phyloP scores from a whole-genome alignment of 805 yeast genomes.

The Teunomyces aglyptinius region DNA sequence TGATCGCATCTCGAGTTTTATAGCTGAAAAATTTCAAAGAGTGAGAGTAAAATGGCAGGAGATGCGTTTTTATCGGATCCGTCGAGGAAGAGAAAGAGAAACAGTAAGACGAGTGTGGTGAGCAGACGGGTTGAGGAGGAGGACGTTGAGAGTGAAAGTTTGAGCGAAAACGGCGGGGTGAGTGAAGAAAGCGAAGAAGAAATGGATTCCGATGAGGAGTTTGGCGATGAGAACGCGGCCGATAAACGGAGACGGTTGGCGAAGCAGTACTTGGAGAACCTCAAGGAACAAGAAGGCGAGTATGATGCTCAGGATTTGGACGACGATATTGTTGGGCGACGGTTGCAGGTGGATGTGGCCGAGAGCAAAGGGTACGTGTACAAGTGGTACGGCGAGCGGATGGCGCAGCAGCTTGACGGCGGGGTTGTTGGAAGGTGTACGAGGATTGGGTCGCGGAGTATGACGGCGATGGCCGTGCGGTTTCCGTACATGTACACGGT shows the following conservation, averaged over 20 bases:
- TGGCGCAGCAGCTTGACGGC: slow-evolving; percentile 36
- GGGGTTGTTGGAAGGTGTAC: slow-evolving; percentile 39
- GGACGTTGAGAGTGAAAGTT: slow-evolving; percentile 39
- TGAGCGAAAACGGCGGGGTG: slow-evolving; percentile 11
- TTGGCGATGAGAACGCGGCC: slow-evolving; percentile 75
- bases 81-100: slow-evolving; percentile 47
- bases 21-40: slow-evolving; percentile 6
- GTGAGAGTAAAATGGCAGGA: slow-evolving; percentile 40
- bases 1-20: slow-evolving; percentile 4
- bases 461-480: slow-evolving; percentile 55
- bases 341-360: slow-evolving; percentile 86
- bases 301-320: slow-evolving; percentile 93
- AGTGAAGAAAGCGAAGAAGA: slow-evolving; percentile 36
- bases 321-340: slow-evolving; percentile 74
- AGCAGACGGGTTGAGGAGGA: slow-evolving; percentile 29
- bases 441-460: slow-evolving; percentile 59
- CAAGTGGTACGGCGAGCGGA: slow-evolving; percentile 56
- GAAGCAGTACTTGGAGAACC: slow-evolving; percentile 81
- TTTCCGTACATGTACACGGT: slow-evolving; percentile 71
- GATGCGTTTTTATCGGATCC: slow-evolving; percentile 68
- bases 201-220: slow-evolving; percentile 68
- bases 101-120: slow-evolving; percentile 18
- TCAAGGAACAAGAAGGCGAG: slow-evolving; percentile 47
- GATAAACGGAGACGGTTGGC: slow-evolving; percentile 94
- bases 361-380: slow-evolving; percentile 84